phyloP scores from a whole-genome alignment of 164 flowering plant species.

The Magnolia officinalis region DNA sequence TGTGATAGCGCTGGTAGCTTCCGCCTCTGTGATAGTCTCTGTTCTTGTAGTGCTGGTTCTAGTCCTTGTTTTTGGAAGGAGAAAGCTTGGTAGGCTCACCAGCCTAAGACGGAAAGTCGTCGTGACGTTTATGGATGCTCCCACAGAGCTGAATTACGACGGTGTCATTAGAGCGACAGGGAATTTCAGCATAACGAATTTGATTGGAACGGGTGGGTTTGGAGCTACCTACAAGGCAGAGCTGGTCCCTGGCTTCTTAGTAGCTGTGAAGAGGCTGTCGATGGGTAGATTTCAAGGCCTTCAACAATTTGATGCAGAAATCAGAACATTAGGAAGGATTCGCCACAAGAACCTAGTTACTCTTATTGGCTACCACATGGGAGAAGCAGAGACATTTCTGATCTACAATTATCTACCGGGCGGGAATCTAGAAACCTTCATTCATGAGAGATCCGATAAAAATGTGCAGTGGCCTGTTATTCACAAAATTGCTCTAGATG shows the following conservation, averaged over 20 bases:
- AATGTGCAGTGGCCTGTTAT: constrained; percentile 45
- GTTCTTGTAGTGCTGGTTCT: constrained; percentile 28
- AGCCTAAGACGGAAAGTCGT: constrained; percentile 42
- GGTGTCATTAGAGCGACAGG: constrained; percentile 64
- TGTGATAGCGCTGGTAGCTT: constrained; percentile 32
- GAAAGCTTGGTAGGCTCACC: constrained; percentile 31
- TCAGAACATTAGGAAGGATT: constrained; percentile 68
- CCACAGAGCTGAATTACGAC: constrained; percentile 50
- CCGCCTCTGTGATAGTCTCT: constrained; percentile 33
- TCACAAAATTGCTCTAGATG: constrained; percentile 57
- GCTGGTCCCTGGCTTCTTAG: constrained; percentile 50
- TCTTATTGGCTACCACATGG: constrained; percentile 60
- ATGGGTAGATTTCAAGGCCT: constrained; percentile 68
- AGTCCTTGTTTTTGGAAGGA: constrained; percentile 30
- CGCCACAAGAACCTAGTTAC: constrained; percentile 74
- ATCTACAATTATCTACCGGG: constrained; percentile 74
- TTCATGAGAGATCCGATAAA: constrained; percentile 46
- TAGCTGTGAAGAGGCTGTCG: constrained; percentile 74
- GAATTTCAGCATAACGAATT: constrained; percentile 54
- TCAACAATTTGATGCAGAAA: constrained; percentile 76
- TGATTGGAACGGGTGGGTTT: constrained; percentile 78
- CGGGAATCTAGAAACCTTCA: constrained; percentile 73
- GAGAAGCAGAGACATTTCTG: constrained; percentile 63
- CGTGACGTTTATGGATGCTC: constrained; percentile 56
- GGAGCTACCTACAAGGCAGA: constrained; percentile 82